Base-by-base conservation (phyloP, 768 basidiomycete species). In the Gloeopeniophorella convolvens region DNA sequence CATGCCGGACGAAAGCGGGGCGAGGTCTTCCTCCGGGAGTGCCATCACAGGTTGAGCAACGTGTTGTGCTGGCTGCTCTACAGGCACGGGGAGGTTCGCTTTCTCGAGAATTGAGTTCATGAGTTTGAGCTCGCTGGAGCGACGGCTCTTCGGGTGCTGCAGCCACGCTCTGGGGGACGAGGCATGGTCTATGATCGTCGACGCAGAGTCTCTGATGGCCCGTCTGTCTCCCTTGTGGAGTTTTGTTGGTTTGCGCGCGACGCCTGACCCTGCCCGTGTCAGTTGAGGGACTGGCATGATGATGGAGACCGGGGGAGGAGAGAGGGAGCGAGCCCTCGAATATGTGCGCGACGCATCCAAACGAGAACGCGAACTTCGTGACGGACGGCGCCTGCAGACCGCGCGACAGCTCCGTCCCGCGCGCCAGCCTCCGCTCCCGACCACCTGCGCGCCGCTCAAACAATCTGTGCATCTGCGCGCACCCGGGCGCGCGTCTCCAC, bases 61-160 rank as follows among this genome's bases (percentile, higher is more conserved):
- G 30, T 35, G 27, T 20, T 18, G 51, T n/a, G 26, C 12, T 9
- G 7, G 21, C 13, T 36, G 26, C 23, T 53, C 34, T 20, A 16
- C 11, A 7, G 30, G 15, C 8, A 26, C 18, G 12, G 51, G 46
- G 7, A 53, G 28, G 33, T 26, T 1, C 15, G 13, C 27, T 41
- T 45, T 45, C 13, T 43, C 42, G 4, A 45, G 43, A n/a, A 58
- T 54, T 23, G 45, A 45, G 34, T 42, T 46, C 3, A 48, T 51
- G 9, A 48, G 44, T 23, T 36, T 51, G 35, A 48, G 35, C 42
- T 47, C 40, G 39, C 30, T 40, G n/a, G 40, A n/a, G 30, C 48
- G 36, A 18, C 43, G 39, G 36, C 40, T 21, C 28, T 33, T 53
- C 39, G 47, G 5, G 24, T 40, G 24, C 15, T 5, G 15, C 36